Evolutionary conservation across 2,329 filamentous ascomycete species (phyloP), one percentile per base, ranked within the genome.

Genomic region (Botryosphaeria agaves): DNA sequence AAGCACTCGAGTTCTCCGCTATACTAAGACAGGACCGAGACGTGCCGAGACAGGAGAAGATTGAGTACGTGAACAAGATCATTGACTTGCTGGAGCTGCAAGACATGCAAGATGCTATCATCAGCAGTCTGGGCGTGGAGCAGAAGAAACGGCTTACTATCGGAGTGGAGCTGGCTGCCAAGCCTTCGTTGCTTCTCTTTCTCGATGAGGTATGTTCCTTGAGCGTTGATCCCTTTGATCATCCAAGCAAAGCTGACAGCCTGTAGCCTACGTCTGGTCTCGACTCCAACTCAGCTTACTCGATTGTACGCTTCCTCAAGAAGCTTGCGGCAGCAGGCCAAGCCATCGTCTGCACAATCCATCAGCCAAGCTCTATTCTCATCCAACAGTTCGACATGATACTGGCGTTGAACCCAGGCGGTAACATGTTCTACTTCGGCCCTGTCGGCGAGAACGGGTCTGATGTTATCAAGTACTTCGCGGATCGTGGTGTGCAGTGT

Each of bases 331-430:
- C 62, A 5, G 69, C 72, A 8, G 76, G 75, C 1, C 73, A 80
- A 43, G 75, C 75, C 5, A 78, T 82, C 37, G 59, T 82, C 31
- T 80, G 76, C 50, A 81, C 76, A 0, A 80, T 81, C 32, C 76
- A 81, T 43, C 76, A 81, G 43, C 76, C 76, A 3, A 76, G 69
- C 2, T 73, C 71, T 2, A 64, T 76, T 35, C 57, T 81, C 2
- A 72, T 80, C 33, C 66, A 79, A 43, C 65, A 80, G 43, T 82
- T 82, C 49, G 76, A 81, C 46, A 76, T 76, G 65, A 69, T 81
- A 12, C 61, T 82, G 1, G 71, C 72, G 2, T 59, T 81, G 18
- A 76, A 76, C 41, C 72, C 66, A 0, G 73, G 72, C 11, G 75
- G 73, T 14, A 76, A 76, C 44, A 74, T 71, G 0, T 77, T 78